Conservation (phyloP, 108 stramenopile species). For the Schizochytrium sp. region DNA sequence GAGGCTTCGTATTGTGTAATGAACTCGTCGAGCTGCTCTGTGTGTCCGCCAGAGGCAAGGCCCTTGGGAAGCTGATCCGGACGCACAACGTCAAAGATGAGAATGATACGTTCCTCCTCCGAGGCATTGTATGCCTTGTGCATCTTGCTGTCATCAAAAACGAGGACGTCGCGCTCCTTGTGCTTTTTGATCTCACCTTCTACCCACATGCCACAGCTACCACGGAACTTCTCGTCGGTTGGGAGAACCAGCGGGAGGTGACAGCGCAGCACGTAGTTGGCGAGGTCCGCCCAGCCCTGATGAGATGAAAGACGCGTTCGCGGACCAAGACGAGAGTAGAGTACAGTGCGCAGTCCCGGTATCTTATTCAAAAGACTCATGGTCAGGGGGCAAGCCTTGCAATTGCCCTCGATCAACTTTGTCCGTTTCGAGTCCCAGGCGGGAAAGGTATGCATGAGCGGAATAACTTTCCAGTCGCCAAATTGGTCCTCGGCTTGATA, state of each 20-base stretch:
- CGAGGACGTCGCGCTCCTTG: slow-evolving; percentile 59
- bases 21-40: slow-evolving; percentile 80
- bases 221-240: slow-evolving; percentile 8
- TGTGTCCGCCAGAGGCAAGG: slow-evolving; percentile 77
- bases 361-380: slow-evolving; percentile 34
- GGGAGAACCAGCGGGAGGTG: slow-evolving; percentile 83
- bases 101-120: slow-evolving; percentile 65
- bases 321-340: slow-evolving; percentile 76
- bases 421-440: slow-evolving; percentile 56
- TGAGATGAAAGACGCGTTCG: slow-evolving; percentile 76
- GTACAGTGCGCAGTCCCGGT: slow-evolving; percentile 69
- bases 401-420: slow-evolving; percentile 66
- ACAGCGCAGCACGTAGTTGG: slow-evolving; percentile 84
- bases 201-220: slow-evolving; percentile 83
- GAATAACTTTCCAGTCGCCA: slow-evolving; percentile 77
- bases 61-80: slow-evolving; percentile 66
- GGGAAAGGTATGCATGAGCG: slow-evolving; percentile 84
- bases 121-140: slow-evolving; percentile 84
- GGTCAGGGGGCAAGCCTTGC: slow-evolving; percentile 65
- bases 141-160: slow-evolving; percentile 89
- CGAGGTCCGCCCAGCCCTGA: slow-evolving; percentile 88
- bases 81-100: slow-evolving; percentile 82
- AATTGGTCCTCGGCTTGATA: slow-evolving; percentile 39
- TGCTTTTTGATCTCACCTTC: slow-evolving; percentile 83
- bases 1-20: slow-evolving; percentile 44